Base-by-base conservation (phyloP, 768 basidiomycete species). In the Lactifluus piperatus region DNA sequence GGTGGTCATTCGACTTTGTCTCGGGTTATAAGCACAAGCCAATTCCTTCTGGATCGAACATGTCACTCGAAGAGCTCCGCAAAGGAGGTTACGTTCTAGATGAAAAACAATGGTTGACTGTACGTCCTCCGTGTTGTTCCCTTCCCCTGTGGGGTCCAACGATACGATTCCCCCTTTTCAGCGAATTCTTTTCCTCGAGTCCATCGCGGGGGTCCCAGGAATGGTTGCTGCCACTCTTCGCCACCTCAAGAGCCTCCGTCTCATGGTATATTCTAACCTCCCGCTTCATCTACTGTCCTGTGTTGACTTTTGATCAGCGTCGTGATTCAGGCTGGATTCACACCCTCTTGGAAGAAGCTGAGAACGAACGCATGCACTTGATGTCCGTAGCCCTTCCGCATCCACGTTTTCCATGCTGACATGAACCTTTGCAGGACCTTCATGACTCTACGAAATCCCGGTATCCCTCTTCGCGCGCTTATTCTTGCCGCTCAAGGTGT, bases 291-390 rank as follows among this genome's bases (percentile, higher is more conserved):
- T 27, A 32, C 43, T 56, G 46, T 52, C 58, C 55, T 27, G 10
- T n/a, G 10, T 43, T 29, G 5, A 20, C 11, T 13, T 41, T 29
- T 10, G 32, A 18, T 45, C 62, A 81, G 76, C 72, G 75, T 65
- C 76, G 80, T 58, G 80, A 82, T 66, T 76, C 76, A 27, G 78
- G 81, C 37, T 94, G 93, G 93, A 97, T 97, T 63, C 91, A 94
- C 70, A 94, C 92, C 6, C 81, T 92, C 45, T 75, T 97, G 18
- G 88, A 93, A 69, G 95, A 97, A 74, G 93, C 94, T 13, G 93
- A 98, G 69, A 98, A 98, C 69, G 95, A 99, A 74, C 78, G 95
- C 36, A 95, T 97, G 91, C 93, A 95, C 71, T 77, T 94, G 53
- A 88, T 94, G 88, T 90, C 60, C 67, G 80, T 27, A 9, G 11